Conservation (phyloP, 257 asterid species). For the Mentha longifolia region DNA sequence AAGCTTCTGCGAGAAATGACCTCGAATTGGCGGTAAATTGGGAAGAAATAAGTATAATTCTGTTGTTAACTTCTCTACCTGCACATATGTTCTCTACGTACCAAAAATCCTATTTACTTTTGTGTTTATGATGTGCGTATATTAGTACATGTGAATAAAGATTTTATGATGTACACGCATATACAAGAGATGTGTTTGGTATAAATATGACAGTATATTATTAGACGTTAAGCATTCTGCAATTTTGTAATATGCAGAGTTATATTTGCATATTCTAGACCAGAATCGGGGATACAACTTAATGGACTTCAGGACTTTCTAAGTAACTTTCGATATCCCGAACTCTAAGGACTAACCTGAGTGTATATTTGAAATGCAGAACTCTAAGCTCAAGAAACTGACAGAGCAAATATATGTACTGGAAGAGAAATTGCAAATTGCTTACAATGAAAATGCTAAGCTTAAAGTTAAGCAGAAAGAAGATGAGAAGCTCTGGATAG, state of each 20-base stretch:
- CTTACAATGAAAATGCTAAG: conserved; percentile 84
- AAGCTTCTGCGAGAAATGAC: conserved; percentile 88
- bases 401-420: conserved; percentile 64
- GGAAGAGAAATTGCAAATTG: conserved; percentile 89
- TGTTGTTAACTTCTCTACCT: conserved; percentile 18
- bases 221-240: conserved; percentile 8
- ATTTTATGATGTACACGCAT: conserved; percentile 24
- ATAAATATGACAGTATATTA: neutral
- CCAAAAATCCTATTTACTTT: neutral
- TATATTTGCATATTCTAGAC: conserved; percentile 11
- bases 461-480: conserved; percentile 88
- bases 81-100: conserved; percentile 17
- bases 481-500: conserved; percentile 95
- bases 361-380: conserved; percentile 54
- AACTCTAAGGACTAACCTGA: conserved; percentile 29
- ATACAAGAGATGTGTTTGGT: conserved; percentile 1
- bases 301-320: conserved; percentile 15
- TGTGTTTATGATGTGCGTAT: neutral
- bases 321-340: conserved; percentile 19
- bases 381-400: conserved; percentile 79
- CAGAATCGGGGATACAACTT: conserved; percentile 25
- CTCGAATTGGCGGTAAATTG: conserved; percentile 79
- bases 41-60: neutral
- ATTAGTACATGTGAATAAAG: neutral
- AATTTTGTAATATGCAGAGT: neutral